These are phyloP conservation scores for cucumber (Cucumis sativus) DNA, from an alignment of 306 rosid genomes.

Conservation along the genomic window DNA sequence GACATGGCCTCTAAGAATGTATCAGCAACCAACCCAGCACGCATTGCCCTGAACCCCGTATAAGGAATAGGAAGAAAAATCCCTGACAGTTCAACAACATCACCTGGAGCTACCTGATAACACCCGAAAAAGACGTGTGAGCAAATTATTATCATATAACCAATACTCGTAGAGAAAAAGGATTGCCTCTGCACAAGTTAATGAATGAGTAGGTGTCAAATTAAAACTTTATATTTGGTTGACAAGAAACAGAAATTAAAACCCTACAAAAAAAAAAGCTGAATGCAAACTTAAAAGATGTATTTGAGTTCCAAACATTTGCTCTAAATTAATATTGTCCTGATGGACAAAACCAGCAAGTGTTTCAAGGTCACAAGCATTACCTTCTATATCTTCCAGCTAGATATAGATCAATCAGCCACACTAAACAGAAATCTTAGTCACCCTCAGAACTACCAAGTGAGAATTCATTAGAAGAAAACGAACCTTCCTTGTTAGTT, in stretches of 20 bases:
- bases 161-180: neutral
- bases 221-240: neutral
- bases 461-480: constrained; percentile 13
- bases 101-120: constrained; percentile 89
- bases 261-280: neutral
- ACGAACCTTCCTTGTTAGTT: constrained; percentile 88
- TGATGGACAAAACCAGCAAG: neutral
- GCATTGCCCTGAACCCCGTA: constrained; percentile 91
- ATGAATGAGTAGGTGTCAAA: neutral
- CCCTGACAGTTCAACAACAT: constrained; percentile 86
- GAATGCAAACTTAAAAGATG: neutral
- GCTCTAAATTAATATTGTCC: neutral
- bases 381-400: neutral
- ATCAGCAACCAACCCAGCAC: constrained; percentile 94
- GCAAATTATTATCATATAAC: neutral
- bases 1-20: constrained; percentile 98
- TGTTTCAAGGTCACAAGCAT: neutral
- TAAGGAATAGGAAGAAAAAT: constrained; percentile 96
- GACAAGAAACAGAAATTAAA: neutral
- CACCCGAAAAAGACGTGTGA: neutral
- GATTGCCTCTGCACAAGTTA: neutral
- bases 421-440: neutral
- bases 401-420: neutral
- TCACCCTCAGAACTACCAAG: neutral
- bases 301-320: neutral